A percentile compares a stretch with the other conserved stretches of the same genome.
These are phyloP conservation scores for Geotrichum australiense DNA, from an alignment of 1,139 yeast species.

Conservation along the genomic window DNA sequence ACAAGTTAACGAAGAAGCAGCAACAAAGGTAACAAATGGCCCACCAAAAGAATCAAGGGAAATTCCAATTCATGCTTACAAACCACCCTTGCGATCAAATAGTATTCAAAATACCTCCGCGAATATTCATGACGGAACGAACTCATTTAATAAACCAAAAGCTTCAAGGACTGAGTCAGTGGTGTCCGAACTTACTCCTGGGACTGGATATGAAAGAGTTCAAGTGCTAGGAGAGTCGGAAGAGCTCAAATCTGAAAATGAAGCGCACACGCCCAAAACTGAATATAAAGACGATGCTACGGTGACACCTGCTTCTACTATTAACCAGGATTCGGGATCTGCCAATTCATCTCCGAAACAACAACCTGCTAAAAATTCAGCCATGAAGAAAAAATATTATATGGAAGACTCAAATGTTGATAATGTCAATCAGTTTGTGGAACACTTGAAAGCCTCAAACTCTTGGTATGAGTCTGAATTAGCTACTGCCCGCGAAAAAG, in stretches of 20 bases:
- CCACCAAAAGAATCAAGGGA: no score
- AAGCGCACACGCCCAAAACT: conserved; percentile 9
- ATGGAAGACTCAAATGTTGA: not conserved
- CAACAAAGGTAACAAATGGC: no score
- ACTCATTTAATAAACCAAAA: no score
- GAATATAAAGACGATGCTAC: conserved; percentile 13
- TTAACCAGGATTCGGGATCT: conserved; percentile 3
- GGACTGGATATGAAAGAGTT: conserved; percentile 22
- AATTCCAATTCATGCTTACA: no score
- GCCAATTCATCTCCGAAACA: not conserved
- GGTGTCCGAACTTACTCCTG: conserved; percentile 21
- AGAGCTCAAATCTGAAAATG: conserved; percentile 7
- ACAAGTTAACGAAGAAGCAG: no score
- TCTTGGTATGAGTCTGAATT: conserved; percentile 33
- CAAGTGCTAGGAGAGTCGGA: conserved; percentile 18
- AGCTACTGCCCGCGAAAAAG: conserved; percentile 28
- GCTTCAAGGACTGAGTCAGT: conserved; percentile 19
- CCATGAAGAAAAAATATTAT: not conserved
- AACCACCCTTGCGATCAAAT: no score
- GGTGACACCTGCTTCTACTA: conserved; percentile 12
- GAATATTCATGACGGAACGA: no score
- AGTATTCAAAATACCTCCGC: no score
- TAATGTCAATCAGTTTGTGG: conserved; percentile 16
- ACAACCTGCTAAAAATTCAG: not conserved
- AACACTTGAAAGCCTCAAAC: conserved; percentile 31